Percentiles rank a stretch among this genome's conserved stretches.
Evolutionary conservation across 2,329 filamentous ascomycete genomes (phyloP).

Genomic region (Rachicladosporium sp.): DNA sequence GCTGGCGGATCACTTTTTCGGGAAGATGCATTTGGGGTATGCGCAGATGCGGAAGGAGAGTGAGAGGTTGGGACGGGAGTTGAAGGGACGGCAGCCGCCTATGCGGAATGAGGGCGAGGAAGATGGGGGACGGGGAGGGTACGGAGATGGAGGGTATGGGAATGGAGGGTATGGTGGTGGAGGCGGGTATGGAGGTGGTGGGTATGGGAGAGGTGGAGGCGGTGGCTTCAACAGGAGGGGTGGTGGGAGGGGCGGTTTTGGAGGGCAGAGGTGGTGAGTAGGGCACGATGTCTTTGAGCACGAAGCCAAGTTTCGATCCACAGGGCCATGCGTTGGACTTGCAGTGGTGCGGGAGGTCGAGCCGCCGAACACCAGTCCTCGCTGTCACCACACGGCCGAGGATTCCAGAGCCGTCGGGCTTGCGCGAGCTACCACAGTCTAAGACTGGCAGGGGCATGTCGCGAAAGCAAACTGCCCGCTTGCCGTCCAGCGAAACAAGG

Average conservation of each 20-base stretch:
- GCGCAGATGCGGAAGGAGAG: constrained; percentile 95
- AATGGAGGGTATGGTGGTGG: constrained; percentile 28
- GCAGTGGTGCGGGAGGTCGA: too few relatives aligned
- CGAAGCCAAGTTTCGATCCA: too few relatives aligned
- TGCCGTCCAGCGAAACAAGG: too few relatives aligned
- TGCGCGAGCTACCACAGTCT: too few relatives aligned
- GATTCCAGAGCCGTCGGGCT: too few relatives aligned
- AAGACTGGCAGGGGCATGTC: too few relatives aligned
- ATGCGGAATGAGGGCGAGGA: constrained; percentile 36
- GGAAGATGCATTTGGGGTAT: constrained; percentile 98
- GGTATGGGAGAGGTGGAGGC: constrained; percentile 16
- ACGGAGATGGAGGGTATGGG: constrained; percentile 28
- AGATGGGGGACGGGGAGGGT: constrained; percentile 29
- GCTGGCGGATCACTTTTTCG: constrained; percentile 94
- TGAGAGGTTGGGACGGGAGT: constrained; percentile 74
- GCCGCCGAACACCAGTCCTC: too few relatives aligned
- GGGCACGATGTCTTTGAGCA: constrained; percentile 1
- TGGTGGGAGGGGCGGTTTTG: constrained; percentile 1
- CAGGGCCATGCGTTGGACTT: too few relatives aligned
- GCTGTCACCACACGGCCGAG: too few relatives aligned
- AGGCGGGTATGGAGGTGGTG: constrained; percentile 28
- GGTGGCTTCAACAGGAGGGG: constrained; percentile 3
- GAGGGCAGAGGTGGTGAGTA: not conserved
- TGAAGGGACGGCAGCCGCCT: constrained; percentile 58
- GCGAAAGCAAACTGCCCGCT: too few relatives aligned